These are phyloP conservation scores for Emmonsia crescens DNA, from an alignment of 2,329 filamentous ascomycete genomes.

Conservation along the genomic window DNA sequence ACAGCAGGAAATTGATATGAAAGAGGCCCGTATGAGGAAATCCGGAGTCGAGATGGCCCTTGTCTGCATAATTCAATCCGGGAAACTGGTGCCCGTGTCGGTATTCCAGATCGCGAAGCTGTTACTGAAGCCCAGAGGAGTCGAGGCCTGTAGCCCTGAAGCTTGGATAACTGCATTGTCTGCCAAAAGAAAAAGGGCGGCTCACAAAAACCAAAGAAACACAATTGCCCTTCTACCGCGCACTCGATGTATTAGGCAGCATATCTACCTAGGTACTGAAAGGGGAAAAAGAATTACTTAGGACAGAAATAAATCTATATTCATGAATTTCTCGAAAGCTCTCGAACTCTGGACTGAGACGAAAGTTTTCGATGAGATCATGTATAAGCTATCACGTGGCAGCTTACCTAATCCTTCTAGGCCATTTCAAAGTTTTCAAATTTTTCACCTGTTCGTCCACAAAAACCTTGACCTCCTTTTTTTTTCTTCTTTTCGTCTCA, in stretches of 20 bases:
- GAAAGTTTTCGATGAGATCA: background rate
- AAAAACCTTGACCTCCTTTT: background rate
- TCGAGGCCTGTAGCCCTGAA: background rate
- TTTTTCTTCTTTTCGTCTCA: constrained; percentile 8
- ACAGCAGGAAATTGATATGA: constrained; percentile 14
- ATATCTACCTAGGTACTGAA: too few relatives aligned
- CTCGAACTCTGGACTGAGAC: too few relatives aligned
- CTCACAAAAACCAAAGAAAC: too few relatives aligned
- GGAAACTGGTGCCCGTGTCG: background rate
- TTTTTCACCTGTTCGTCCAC: background rate
- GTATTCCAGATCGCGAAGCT: background rate
- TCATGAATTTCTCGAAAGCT: background rate
- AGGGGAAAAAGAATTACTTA: too few relatives aligned
- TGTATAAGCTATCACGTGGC: background rate
- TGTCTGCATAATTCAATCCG: constrained; percentile 1
- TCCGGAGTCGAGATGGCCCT: background rate
- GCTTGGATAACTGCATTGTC: constrained; percentile 2
- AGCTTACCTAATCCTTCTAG: background rate
- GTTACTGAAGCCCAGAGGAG: constrained; percentile 2
- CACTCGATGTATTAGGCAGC: background rate
- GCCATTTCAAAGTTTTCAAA: background rate
- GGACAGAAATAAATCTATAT: too few relatives aligned
- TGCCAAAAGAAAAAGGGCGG: background rate
- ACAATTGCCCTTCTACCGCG: too few relatives aligned
- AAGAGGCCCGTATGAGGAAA: background rate